These are phyloP conservation scores for Amesomyces nigricolor DNA, from an alignment of 2,329 filamentous ascomycete genomes.

Conservation along the genomic window DNA sequence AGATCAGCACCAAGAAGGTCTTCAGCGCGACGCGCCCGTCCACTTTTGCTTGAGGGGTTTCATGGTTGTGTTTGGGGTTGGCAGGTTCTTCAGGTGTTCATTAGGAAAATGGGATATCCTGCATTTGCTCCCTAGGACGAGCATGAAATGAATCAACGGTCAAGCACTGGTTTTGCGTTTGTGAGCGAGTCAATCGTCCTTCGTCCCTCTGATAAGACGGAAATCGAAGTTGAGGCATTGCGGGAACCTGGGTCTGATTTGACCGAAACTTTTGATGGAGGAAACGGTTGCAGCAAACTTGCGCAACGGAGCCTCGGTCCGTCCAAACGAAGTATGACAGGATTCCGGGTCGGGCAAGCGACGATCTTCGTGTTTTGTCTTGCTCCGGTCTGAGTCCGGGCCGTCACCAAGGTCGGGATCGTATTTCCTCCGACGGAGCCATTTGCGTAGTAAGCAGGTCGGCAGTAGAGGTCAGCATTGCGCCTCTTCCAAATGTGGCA, in stretches of 20 bases:
- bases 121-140: constrained; percentile 49
- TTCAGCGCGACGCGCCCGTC: constrained; percentile 90
- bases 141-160: constrained; percentile 39
- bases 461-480: neutral
- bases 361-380: too few relatives aligned
- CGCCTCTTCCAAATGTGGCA: constrained; percentile 14
- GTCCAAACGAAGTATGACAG: neutral
- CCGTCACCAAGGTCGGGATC: too few relatives aligned
- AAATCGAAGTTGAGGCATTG: neutral
- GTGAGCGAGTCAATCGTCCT: constrained; percentile 10
- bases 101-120: constrained; percentile 56
- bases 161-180: constrained; percentile 25
- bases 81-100: constrained; percentile 56
- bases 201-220: constrained; percentile 2
- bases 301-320: neutral
- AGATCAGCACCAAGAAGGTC: constrained; percentile 78
- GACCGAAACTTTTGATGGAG: neutral
- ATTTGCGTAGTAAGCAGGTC: neutral
- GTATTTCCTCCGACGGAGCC: too few relatives aligned
- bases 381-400: too few relatives aligned
- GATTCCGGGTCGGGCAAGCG: too few relatives aligned
- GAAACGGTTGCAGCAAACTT: neutral
- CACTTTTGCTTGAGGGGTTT: constrained; percentile 86
- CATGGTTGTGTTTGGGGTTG: constrained; percentile 46
- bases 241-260: neutral